Percentiles rank a stretch among this genome's conserved stretches.
These are phyloP conservation scores for Podaxis sp. DNA, from an alignment of 768 basidiomycete genomes.

Conservation along the genomic window DNA sequence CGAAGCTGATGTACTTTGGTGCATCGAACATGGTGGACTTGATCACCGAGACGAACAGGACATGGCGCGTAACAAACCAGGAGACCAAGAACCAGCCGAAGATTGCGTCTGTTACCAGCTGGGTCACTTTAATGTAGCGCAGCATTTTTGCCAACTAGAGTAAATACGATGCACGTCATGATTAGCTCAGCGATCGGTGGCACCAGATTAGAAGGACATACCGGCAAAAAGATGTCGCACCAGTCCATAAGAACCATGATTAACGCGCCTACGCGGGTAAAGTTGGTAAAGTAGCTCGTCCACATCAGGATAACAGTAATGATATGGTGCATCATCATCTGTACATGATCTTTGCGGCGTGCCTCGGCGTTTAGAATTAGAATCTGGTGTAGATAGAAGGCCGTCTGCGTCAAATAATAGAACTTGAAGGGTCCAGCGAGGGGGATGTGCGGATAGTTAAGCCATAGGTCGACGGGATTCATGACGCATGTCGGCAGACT, in stretches of 20 bases:
- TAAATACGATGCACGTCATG: conserved; percentile 10
- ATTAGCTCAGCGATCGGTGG: background rate
- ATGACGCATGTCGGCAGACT: conserved; percentile 67
- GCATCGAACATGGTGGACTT: conserved; percentile 55
- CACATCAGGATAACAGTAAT: conserved; percentile 82
- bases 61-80: conserved; percentile 89
- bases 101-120: conserved; percentile 64
- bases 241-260: conserved; percentile 94
- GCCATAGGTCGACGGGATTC: conserved; percentile 70
- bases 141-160: conserved; percentile 89
- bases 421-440: conserved; percentile 83
- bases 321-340: conserved; percentile 96
- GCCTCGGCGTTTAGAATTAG: conserved; percentile 93
- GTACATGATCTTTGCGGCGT: conserved; percentile 86
- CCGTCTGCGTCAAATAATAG: conserved; percentile 83
- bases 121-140: conserved; percentile 71
- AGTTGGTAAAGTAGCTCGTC: conserved; percentile 77
- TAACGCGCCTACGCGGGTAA: conserved; percentile 86
- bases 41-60: conserved; percentile 76
- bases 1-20: conserved; percentile 46
- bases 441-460: conserved; percentile 78
- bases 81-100: conserved; percentile 85
- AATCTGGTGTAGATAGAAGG: conserved; percentile 91
- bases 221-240: conserved; percentile 90
- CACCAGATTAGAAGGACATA: conserved; percentile 40